Conservation (phyloP, 768 basidiomycete species). For the Clitopilus passeckerianus region DNA sequence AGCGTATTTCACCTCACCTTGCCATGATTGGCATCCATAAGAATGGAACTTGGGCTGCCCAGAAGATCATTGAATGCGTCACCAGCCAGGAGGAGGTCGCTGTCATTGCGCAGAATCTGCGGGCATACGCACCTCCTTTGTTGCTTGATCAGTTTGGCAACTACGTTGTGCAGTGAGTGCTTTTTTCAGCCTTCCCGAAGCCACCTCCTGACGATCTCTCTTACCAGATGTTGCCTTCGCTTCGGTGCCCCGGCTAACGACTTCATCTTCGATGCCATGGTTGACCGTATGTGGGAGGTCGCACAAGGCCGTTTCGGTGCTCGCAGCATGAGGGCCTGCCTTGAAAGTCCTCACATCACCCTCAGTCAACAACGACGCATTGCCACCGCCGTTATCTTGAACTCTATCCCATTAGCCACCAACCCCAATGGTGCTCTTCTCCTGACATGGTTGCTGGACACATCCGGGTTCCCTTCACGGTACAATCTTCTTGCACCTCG, state of each 20-base stretch:
- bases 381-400: slow-evolving; percentile 90
- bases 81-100: slow-evolving; percentile 81
- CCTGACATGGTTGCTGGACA: slow-evolving; percentile 95
- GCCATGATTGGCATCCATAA: slow-evolving; percentile 99
- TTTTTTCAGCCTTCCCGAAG: not conserved
- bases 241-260: slow-evolving; percentile 89
- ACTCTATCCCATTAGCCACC: slow-evolving; percentile 95
- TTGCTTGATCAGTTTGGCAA: slow-evolving; percentile 93
- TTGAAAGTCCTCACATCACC: slow-evolving; percentile 86
- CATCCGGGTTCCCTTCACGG: slow-evolving; percentile 91
- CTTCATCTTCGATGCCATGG: slow-evolving; percentile 97
- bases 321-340: slow-evolving; percentile 94
- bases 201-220: not conserved
- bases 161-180: slow-evolving; percentile 86
- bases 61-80: slow-evolving; percentile 98
- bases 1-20: slow-evolving; percentile 88
- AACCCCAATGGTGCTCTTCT: slow-evolving; percentile 96
- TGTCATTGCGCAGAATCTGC: slow-evolving; percentile 79
- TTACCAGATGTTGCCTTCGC: slow-evolving; percentile 74
- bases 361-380: slow-evolving; percentile 92
- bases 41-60: slow-evolving; percentile 99
- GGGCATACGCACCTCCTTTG: slow-evolving; percentile 89
- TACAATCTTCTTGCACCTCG: slow-evolving; percentile 93
- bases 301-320: slow-evolving; percentile 98
- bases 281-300: slow-evolving; percentile 97